Evolutionary conservation across 73 alveolate species (phyloP).

Genomic region (Symbiodinium natans): DNA sequence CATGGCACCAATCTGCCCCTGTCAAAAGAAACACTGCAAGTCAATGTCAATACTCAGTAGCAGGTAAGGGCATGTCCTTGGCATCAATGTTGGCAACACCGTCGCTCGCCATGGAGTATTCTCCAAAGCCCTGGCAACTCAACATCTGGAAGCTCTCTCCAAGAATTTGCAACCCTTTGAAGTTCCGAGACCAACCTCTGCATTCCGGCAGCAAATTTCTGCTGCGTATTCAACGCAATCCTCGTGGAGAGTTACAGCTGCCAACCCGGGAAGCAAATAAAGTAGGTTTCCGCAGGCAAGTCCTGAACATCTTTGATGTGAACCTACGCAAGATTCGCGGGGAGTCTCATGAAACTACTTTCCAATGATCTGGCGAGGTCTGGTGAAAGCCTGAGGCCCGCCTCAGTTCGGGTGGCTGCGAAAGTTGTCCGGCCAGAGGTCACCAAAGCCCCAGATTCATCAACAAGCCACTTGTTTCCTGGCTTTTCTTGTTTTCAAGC

Average conservation of each 20-base stretch:
- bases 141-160: neutral
- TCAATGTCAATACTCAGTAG: neutral
- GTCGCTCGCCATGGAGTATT: constrained; percentile 66
- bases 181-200: too few species aligned
- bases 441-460: constrained; percentile 59
- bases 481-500: too few species aligned
- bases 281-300: too few species aligned
- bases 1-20: constrained; percentile 91
- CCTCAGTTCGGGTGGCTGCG: constrained; percentile 83
- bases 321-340: neutral
- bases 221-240: constrained; percentile 89
- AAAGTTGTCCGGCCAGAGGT: constrained; percentile 64
- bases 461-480: constrained; percentile 76
- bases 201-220: constrained; percentile 92
- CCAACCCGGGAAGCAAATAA: too few species aligned
- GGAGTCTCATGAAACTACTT: neutral
- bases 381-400: too few species aligned
- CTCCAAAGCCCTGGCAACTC: constrained; percentile 87
- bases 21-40: neutral
- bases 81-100: constrained; percentile 91
- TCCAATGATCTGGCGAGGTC: too few species aligned
- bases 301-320: constrained; percentile 14
- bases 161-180: too few species aligned
- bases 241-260: too few species aligned
- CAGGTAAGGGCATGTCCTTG: constrained; percentile 11